These are phyloP conservation scores for Oehlia diaphana DNA, from an alignment of 192 early-diverging fungal species.

Conservation along the genomic window DNA sequence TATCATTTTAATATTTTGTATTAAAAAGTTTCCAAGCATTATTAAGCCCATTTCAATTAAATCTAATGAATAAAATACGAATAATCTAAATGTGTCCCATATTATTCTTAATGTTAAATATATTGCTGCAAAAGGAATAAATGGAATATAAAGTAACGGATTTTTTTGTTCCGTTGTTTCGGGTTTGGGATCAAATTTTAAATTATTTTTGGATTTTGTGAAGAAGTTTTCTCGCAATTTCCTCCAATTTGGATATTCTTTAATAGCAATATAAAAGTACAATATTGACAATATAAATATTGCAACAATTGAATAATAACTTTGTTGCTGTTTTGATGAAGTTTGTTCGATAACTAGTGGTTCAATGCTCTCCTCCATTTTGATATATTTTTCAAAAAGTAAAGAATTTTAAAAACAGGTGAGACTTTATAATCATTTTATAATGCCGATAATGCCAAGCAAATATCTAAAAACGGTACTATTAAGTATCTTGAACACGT, in stretches of 20 bases:
- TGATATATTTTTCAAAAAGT: neutral
- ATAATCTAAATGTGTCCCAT: constrained; percentile 17
- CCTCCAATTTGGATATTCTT: constrained; percentile 18
- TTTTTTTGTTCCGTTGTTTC: neutral
- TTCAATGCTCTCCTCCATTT: neutral
- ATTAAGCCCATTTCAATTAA: neutral
- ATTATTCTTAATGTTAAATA: constrained; percentile 14
- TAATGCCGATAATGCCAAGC: too few species aligned
- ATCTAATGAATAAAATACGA: constrained; percentile 31
- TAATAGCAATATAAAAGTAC: constrained; percentile 23
- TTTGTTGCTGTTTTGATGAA: neutral
- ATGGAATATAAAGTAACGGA: constrained; percentile 12
- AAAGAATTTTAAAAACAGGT: neutral
- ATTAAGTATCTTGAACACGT: too few species aligned
- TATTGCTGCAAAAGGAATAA: constrained; percentile 17
- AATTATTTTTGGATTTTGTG: neutral
- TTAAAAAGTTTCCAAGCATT: neutral
- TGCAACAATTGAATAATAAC: neutral
- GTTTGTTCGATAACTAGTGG: neutral
- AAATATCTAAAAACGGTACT: too few species aligned
- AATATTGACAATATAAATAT: neutral
- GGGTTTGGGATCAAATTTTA: neutral
- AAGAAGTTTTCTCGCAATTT: neutral
- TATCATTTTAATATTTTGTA: neutral
- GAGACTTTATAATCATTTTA: too few species aligned